Evolutionary conservation across 1,139 yeast species (phyloP), one percentile per base, ranked within the genome.

Genomic region (Yamadazyma siamensis): DNA sequence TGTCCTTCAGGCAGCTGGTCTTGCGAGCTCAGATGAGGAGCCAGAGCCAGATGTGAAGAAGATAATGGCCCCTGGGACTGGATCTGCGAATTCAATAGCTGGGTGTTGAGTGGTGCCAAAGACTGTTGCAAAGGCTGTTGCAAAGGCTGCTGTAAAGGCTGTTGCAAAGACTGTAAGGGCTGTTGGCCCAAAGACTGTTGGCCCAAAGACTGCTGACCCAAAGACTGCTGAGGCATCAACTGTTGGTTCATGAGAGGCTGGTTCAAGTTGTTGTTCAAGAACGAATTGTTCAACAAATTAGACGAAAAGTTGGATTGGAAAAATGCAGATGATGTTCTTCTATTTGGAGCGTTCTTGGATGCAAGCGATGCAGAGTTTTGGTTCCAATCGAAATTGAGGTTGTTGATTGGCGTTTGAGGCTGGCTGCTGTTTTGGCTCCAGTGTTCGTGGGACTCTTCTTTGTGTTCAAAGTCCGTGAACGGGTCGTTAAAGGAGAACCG

Each of bases 401-500:
- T 54, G 33, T 59, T 52, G 11, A 66, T 55, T 2, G 69, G 68
- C 3, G 69, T 61, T 36, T 59, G 68, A 5, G 68, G 69, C 29
- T 59, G 61, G 17, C 64, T 54, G 24, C 43, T 48, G 33, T 25
- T 36, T 41, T 45, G 54, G 14, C 26, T 30, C 36, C 28, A 23
- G 25, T 15, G 12, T 32, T 25, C 15, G 15, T 23, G 6, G 54
- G 65, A 9, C 10, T 18, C 20, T 18, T 18, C 20, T 18, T 18
- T 18, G 10, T 18, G 20, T 8, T 35, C 35, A 21, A 34, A 32
- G 8, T 34, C 38, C 6, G 32, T 30, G 26, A 80, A 79, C 9
- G 86, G 84, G 50, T 80, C 87, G 42, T 80, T 72, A 48, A 81
- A 80, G 10, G 80, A 65, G 47, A 80, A 80, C 43, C 87, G 65